Percentiles rank a stretch among this genome's conserved stretches.
phyloP scores from a whole-genome alignment of 805 yeast species.

The Spathaspora gorwiae region DNA sequence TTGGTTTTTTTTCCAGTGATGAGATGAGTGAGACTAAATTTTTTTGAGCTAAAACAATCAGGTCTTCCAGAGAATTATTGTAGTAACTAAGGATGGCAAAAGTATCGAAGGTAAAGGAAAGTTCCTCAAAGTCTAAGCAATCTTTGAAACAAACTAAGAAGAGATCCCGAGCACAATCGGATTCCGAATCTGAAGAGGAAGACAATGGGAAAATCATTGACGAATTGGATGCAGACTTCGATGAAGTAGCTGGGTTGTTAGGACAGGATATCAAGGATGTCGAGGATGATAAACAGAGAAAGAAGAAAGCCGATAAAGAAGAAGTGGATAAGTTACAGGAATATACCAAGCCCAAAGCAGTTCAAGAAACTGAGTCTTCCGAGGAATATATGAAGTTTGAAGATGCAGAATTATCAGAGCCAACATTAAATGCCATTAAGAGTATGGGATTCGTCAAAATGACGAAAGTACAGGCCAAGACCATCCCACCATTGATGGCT shows the following conservation, averaged over 20 bases:
- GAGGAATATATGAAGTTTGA: slow-evolving; percentile 30
- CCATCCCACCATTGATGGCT: slow-evolving; percentile 93
- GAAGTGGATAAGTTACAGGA: slow-evolving; percentile 19
- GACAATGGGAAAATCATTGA: slow-evolving; percentile 45
- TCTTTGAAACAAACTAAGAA: slow-evolving; percentile 1
- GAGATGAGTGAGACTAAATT: no score
- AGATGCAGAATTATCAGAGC: slow-evolving; percentile 62
- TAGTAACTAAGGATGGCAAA: neutral
- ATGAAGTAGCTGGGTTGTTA: slow-evolving; percentile 51
- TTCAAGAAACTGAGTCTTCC: neutral
- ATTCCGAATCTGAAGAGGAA: slow-evolving; percentile 22
- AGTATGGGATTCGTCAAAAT: slow-evolving; percentile 87
- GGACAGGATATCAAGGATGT: slow-evolving; percentile 43
- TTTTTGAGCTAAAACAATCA: no score
- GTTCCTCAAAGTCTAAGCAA: neutral
- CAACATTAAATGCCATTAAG: slow-evolving; percentile 74
- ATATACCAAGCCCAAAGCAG: slow-evolving; percentile 27
- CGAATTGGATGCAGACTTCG: slow-evolving; percentile 52
- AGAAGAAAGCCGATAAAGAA: slow-evolving; percentile 12
- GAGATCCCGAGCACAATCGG: slow-evolving; percentile 19
- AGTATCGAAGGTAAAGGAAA: neutral
- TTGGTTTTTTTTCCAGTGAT: no score
- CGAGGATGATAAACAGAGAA: slow-evolving; percentile 25
- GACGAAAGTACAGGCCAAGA: slow-evolving; percentile 94
- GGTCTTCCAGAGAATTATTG: neutral